Base-by-base conservation (phyloP, 306 rosid species). In the Rosa multiflora region DNA sequence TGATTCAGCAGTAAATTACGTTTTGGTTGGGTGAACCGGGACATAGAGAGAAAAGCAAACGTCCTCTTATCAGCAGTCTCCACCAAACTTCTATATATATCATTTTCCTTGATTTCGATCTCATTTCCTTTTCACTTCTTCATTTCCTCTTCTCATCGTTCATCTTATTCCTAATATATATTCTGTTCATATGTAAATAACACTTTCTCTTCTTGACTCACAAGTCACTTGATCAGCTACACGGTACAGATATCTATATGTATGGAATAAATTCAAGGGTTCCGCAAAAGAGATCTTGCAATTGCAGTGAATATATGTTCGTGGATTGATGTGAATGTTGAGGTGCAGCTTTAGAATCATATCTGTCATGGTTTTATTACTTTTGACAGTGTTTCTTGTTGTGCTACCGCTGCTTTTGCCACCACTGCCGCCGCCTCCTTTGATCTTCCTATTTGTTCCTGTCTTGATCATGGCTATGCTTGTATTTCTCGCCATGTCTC, bases 11-110 rank as follows among this genome's bases (percentile, higher is more conserved):
- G 67, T 61, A 61, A 23, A 21, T 23, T 61, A 61, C 40, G 40
- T 61, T 61, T 61, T 26, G 40, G 67, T 61, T 61, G 67, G 67
- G 67, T 61, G 67, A 61, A 61, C 67, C 67, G 14, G 15, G 67
- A 61, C 40, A 56, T n/a, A 5, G 63, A 7, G 32, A 10, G 32
- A 21, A 56, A 56, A 13, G 63, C 13, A 5, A 61, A 61, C 26
- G 18, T 61, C 67, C 18, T 23, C 12, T 39, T 26, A 26, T 61
- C 67, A 61, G 67, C 40, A 61, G 37, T 32, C 37, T 32, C 37
- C 37, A 32, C 37, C 37, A 32, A 32, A 3, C 37, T 10, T 6
- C 66, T 21, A 21, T 21, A 2, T 59, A 61, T 8, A 8, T 56
- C 63, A 56, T n/a, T n/a, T n/a, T 56, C 32, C 63, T 56, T 11